Conservation (phyloP, 495 filamentous ascomycete species). For the Talaromyces adpressus region DNA sequence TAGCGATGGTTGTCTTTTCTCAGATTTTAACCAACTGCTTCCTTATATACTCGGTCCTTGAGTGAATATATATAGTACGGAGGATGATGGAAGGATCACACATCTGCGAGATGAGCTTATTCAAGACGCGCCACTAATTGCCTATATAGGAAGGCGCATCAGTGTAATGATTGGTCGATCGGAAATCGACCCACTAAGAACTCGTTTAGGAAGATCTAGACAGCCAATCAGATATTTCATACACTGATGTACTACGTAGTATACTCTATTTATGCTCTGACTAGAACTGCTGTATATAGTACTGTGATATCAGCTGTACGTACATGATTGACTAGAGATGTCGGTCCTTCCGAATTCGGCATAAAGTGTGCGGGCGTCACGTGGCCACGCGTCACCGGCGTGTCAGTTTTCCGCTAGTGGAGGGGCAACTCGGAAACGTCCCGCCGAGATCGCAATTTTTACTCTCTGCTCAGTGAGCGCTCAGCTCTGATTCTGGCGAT, state of each 20-base stretch:
- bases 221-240: slow-evolving; percentile 1
- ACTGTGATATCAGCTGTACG: background rate
- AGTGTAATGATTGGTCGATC: background rate
- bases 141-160: background rate
- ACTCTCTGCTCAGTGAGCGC: background rate
- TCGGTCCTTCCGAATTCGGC: background rate
- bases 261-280: background rate
- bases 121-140: background rate
- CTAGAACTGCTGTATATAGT: background rate
- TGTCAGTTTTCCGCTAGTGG: background rate
- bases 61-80: background rate
- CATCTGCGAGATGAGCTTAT: background rate
- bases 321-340: background rate
- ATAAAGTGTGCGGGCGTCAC: background rate
- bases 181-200: background rate
- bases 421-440: background rate
- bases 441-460: slow-evolving; percentile 1
- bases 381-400: slow-evolving; percentile 5
- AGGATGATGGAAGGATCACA: background rate
- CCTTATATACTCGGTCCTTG: background rate
- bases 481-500: background rate
- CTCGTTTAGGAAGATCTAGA: slow-evolving; percentile 4
- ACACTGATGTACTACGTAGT: background rate
- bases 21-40: background rate
- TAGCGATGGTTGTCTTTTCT: background rate